A percentile compares a stretch with the other conserved stretches of the same genome.
Conservation (phyloP, 495 filamentous ascomycete genomes). For the Astrocystis sublimbata region DNA sequence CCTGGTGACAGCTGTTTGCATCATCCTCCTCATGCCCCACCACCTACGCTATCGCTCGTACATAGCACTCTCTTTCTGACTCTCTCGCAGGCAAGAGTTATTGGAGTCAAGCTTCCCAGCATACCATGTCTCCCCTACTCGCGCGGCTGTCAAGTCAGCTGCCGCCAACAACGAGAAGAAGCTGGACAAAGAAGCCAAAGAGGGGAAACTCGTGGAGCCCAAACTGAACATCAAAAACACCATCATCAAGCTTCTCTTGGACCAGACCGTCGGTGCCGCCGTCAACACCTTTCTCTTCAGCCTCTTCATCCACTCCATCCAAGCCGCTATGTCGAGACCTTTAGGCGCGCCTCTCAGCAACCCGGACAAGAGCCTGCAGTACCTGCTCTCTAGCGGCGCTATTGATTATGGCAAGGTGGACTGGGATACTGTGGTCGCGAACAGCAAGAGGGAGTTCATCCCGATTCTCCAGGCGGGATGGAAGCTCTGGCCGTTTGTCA, state of each 20-base stretch:
- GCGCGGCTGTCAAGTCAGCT: constrained; percentile 38
- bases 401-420: constrained; percentile 35
- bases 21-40: background rate
- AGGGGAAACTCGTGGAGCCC: constrained; percentile 45
- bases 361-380: constrained; percentile 25
- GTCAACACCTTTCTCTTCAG: constrained; percentile 78
- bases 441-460: constrained; percentile 60
- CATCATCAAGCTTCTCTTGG: constrained; percentile 74
- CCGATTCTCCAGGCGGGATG: constrained; percentile 71
- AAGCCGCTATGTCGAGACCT: constrained; percentile 38
- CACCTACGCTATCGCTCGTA: background rate
- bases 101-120: constrained; percentile 53
- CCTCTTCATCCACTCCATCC: constrained; percentile 44
- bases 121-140: constrained; percentile 40
- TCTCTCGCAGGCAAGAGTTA: constrained; percentile 47
- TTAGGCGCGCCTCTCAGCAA: constrained; percentile 23
- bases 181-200: constrained; percentile 42
- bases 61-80: background rate
- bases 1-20: background rate
- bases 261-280: constrained; percentile 75
- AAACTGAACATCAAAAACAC: constrained; percentile 71
- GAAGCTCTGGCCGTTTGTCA: constrained; percentile 84
- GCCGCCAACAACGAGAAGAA: constrained; percentile 42
- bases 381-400: constrained; percentile 25
- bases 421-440: constrained; percentile 34